phyloP scores from a whole-genome alignment of 2,329 filamentous ascomycete genomes.

The Plectosphaerella cucumerina region DNA sequence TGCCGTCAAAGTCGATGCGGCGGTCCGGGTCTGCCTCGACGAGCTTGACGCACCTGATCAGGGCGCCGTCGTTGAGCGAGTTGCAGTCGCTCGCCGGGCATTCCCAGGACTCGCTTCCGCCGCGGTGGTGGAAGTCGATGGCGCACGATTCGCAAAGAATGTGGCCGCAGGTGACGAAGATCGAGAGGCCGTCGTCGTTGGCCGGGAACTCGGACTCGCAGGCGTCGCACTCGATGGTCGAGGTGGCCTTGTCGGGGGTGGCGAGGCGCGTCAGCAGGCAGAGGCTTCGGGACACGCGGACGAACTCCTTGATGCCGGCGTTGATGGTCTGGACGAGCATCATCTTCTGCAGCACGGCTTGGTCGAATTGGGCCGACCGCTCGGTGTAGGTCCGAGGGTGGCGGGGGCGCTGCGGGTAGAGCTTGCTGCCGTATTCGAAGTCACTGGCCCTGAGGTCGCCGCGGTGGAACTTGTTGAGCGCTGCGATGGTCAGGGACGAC shows the following conservation, averaged over 20 bases:
- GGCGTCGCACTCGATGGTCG: constrained; percentile 1
- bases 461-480: constrained; percentile 3
- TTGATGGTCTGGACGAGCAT: constrained; percentile 13
- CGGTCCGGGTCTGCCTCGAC: not conserved
- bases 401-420: constrained; percentile 9
- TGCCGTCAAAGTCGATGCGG: not conserved
- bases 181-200: constrained; percentile 5
- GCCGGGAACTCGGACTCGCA: not conserved
- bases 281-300: not conserved
- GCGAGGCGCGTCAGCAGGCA: not conserved
- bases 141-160: constrained; percentile 16
- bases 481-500: not conserved
- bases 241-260: not conserved
- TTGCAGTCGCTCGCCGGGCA: constrained; percentile 12
- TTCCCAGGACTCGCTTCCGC: not conserved
- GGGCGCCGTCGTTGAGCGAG: constrained; percentile 1
- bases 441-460: not conserved
- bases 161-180: constrained; percentile 21
- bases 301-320: not conserved
- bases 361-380: constrained; percentile 14
- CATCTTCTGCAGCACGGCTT: constrained; percentile 14
- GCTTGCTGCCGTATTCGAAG: constrained; percentile 15
- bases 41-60: constrained; percentile 5
- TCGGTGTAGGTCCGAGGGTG: constrained; percentile 7
- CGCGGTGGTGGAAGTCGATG: not conserved